These are phyloP conservation scores for Mollisiaceae sp. DNA, from an alignment of 2,329 filamentous ascomycete genomes.

Conservation along the genomic window DNA sequence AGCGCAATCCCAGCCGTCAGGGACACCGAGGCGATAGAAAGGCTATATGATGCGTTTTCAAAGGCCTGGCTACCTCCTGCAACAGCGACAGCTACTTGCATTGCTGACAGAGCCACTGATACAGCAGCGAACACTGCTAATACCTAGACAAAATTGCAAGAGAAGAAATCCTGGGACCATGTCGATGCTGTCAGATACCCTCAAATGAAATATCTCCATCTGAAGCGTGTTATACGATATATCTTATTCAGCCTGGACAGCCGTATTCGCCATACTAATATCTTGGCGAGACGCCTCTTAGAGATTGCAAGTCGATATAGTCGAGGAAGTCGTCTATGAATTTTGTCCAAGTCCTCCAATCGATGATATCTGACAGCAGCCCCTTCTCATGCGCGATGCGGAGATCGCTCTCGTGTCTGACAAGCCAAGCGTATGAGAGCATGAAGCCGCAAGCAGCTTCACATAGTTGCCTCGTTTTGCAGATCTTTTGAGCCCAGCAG, in stretches of 20 bases:
- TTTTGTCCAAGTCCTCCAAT: conserved; percentile 34
- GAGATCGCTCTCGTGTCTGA: conserved; percentile 45
- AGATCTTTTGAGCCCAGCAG: conserved; percentile 32
- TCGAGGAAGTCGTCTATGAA: conserved; percentile 32
- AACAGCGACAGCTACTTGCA: conserved; percentile 54
- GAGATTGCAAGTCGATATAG: conserved; percentile 25
- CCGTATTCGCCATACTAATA: conserved; percentile 44
- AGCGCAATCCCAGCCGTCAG: conserved; percentile 15
- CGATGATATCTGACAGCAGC: conserved; percentile 38
- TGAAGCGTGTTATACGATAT: conserved; percentile 22
- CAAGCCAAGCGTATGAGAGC: conserved; percentile 42
- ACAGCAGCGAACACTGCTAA: conserved; percentile 50
- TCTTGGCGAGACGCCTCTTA: conserved; percentile 35
- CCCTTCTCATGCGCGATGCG: conserved; percentile 40
- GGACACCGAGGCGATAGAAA: conserved; percentile 23
- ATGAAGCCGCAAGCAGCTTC: conserved; percentile 42
- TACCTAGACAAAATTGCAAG: conserved; percentile 50
- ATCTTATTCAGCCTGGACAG: conserved; percentile 41
- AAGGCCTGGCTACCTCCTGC: conserved; percentile 23
- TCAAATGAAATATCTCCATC: conserved; percentile 13
- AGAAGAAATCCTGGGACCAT: conserved; percentile 50
- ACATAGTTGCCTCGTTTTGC: conserved; percentile 22
- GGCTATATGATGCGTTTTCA: conserved; percentile 24
- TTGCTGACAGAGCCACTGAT: conserved; percentile 52
- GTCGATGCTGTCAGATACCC: conserved; percentile 30